phyloP scores from a whole-genome alignment of 306 rosid genomes.

The Phaseolus lunatus region DNA sequence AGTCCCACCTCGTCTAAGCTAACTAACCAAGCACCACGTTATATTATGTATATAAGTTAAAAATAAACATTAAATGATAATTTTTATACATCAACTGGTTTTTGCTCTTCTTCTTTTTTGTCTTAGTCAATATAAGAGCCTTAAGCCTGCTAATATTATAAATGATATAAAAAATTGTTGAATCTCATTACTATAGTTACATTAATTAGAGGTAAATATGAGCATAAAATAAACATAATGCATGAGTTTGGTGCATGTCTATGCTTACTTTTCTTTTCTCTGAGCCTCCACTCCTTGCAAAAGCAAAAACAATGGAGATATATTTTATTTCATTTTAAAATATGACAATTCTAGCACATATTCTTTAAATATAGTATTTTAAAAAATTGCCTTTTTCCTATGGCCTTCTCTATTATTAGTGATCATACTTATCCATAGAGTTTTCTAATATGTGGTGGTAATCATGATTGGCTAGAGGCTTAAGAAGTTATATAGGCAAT shows the following conservation, averaged over 20 bases:
- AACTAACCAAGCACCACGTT: constrained; percentile 3
- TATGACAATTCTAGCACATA: background rate
- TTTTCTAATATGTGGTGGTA: background rate
- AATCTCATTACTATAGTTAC: background rate
- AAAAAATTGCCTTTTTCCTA: background rate
- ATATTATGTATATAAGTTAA: background rate
- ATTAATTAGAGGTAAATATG: background rate
- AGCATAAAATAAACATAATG: background rate
- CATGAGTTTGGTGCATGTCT: background rate
- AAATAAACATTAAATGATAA: too few species aligned
- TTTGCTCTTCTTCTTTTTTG: background rate
- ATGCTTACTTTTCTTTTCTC: background rate
- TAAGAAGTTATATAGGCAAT: constrained; percentile 7
- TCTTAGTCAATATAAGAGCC: background rate
- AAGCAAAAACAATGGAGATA: background rate
- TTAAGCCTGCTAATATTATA: background rate
- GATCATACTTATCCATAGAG: background rate
- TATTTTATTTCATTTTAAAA: background rate
- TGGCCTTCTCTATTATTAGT: background rate
- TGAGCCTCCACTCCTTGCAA: background rate
- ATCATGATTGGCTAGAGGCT: constrained; percentile 1
- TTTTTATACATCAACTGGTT: too few species aligned
- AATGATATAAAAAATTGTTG: background rate
- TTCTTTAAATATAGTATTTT: background rate
- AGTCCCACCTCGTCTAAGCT: background rate